Conservation (phyloP, 139 green algal species). For the Pedinophyceae sp. region DNA sequence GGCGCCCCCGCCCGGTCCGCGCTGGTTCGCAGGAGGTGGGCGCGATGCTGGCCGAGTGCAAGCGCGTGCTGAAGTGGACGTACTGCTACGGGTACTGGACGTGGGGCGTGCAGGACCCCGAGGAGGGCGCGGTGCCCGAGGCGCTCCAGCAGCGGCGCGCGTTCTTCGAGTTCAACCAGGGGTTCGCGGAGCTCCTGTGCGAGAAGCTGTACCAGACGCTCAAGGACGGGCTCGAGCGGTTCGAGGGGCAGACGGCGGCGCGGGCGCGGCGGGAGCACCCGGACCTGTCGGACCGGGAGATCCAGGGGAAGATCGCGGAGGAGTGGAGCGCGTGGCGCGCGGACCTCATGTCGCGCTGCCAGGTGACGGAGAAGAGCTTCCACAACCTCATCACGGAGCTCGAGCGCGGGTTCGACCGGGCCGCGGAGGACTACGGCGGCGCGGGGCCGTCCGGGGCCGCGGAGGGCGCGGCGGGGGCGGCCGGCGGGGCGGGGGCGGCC, state of each 20-base stretch:
- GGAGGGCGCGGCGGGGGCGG: background rate
- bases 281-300: background rate
- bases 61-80: constrained; percentile 94
- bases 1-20: too few relatives aligned
- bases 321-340: background rate
- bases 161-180: constrained; percentile 91
- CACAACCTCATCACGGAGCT: background rate
- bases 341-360: background rate
- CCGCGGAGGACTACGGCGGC: background rate
- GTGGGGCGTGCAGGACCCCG: constrained; percentile 44
- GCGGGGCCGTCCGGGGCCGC: too few relatives aligned
- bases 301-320: background rate
- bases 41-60: constrained; percentile 69
- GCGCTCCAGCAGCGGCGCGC: constrained; percentile 19
- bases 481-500: too few relatives aligned
- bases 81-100: constrained; percentile 90
- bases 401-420: background rate
- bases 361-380: background rate
- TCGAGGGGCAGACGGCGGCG: background rate
- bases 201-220: background rate
- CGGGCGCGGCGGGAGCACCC: background rate
- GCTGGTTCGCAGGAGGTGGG: constrained; percentile 65
- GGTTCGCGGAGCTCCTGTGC: background rate
- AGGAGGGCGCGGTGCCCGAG: constrained; percentile 1
- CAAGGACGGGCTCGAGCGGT: background rate